phyloP scores from a whole-genome alignment of 2,329 filamentous ascomycete genomes.

The Cryphonectria naterciae region DNA sequence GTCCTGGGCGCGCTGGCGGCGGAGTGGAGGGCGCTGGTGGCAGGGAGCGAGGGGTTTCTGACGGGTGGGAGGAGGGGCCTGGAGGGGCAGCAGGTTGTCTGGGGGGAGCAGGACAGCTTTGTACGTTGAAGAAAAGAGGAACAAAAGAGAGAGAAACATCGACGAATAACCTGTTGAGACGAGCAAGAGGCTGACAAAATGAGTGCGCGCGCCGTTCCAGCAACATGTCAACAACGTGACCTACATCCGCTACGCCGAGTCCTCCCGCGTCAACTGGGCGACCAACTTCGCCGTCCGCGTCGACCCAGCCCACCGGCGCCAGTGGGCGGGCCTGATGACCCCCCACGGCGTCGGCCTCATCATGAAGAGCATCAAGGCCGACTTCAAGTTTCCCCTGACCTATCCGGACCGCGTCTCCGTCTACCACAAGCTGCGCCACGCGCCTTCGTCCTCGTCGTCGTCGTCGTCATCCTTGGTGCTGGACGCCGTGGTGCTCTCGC shows the following conservation, averaged over 20 bases:
- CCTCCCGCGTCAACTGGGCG: conserved; percentile 78
- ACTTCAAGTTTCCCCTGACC: conserved; percentile 84
- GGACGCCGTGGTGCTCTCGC: conserved; percentile 72
- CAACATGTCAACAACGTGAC: conserved; percentile 86
- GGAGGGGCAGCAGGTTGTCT: conserved; percentile 69
- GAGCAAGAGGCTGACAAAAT: background rate
- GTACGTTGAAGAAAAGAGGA: conserved; percentile 33
- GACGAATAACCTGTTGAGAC: background rate
- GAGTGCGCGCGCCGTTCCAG: conserved; percentile 39
- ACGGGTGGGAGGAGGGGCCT: conserved; percentile 66
- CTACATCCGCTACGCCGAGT: conserved; percentile 84
- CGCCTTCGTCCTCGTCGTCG: conserved; percentile 51
- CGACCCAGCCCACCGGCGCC: conserved; percentile 61
- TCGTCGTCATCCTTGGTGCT: conserved; percentile 54
- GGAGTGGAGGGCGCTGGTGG: conserved; percentile 74
- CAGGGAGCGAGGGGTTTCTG: conserved; percentile 76
- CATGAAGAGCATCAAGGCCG: conserved; percentile 71
- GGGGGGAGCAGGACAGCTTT: conserved; percentile 80
- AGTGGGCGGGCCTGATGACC: conserved; percentile 73
- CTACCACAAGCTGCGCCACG: conserved; percentile 72
- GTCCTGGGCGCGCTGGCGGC: conserved; percentile 63
- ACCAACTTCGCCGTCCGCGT: conserved; percentile 67
- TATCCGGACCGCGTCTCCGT: conserved; percentile 84
- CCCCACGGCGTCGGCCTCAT: conserved; percentile 73
- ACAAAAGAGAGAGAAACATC: background rate